phyloP scores from a whole-genome alignment of 768 basidiomycete genomes.

The Lactarius trivialis region DNA sequence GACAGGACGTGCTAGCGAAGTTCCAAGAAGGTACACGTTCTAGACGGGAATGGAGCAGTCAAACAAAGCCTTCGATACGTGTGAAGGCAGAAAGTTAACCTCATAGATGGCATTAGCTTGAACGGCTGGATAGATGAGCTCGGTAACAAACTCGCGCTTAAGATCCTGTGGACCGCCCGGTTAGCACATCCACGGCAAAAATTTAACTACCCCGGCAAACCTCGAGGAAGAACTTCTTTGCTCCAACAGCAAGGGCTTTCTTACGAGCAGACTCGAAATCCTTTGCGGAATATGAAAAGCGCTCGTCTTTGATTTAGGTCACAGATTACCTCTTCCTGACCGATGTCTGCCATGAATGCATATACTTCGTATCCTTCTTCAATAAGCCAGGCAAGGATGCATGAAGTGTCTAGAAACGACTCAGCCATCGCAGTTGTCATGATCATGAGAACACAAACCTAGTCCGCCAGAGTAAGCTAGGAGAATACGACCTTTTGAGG shows the following conservation, averaged over 20 bases:
- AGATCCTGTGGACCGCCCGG: slow-evolving; percentile 55
- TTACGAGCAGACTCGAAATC: slow-evolving; percentile 88
- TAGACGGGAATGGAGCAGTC: slow-evolving; percentile 27
- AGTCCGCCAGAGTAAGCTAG: slow-evolving; percentile 98
- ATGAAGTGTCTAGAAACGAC: slow-evolving; percentile 75
- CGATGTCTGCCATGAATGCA: slow-evolving; percentile 96
- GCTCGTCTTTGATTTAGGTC: slow-evolving; percentile 1
- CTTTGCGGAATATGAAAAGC: slow-evolving; percentile 34
- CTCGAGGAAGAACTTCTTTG: slow-evolving; percentile 92
- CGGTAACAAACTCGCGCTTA: slow-evolving; percentile 89
- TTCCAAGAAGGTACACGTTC: slow-evolving; percentile 96
- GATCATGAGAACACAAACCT: slow-evolving; percentile 47
- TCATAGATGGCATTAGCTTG: slow-evolving; percentile 99
- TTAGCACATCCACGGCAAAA: not conserved
- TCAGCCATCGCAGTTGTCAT: not conserved
- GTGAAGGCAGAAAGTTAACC: slow-evolving; percentile 35
- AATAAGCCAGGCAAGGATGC: slow-evolving; percentile 98
- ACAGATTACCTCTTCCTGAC: slow-evolving; percentile 70
- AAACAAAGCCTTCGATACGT: not conserved
- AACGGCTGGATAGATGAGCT: slow-evolving; percentile 96
- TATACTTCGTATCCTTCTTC: slow-evolving; percentile 96
- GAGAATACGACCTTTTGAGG: slow-evolving; percentile 75
- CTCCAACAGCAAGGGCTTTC: slow-evolving; percentile 87
- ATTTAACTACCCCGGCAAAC: slow-evolving; percentile 33
- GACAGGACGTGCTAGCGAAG: slow-evolving; percentile 95